Evolutionary conservation across 2,329 filamentous ascomycete genomes (phyloP), one percentile per base, ranked within the genome.

Genomic region (Microcyclospora tardicrescens): DNA sequence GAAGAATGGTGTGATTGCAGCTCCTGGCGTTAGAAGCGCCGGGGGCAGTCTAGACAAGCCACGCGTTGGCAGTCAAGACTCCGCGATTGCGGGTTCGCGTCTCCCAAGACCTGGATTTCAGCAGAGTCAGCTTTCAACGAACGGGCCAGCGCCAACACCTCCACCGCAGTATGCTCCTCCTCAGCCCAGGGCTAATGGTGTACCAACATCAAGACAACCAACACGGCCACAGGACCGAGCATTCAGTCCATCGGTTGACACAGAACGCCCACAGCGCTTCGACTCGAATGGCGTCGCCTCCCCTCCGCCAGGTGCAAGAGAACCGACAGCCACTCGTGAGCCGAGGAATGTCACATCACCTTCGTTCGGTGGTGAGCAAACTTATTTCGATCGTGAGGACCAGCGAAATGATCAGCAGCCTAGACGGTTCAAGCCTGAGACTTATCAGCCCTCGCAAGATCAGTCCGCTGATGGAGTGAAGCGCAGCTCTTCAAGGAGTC

Each of bases 161-260:
- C 77, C 77, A 30, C 77, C 78, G 36, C 77, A 77, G 16, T 70
- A 74, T 38, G 73, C 76, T 33, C 77, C 79, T 59, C 69, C 73
- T 35, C 76, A 77, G 29, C 40, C 40, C 6, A 42, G 40, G 34
- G 38, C 42, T 29, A 51, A 51, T 9, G 50, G 50, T 27, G 40
- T 41, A 9, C 47, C 49, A 10, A 39, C 47, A 31, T 41, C 53
- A 12, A 42, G 56, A 15, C 55, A 56, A 36, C 54, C 53, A 2
- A 55, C 53, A 8, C 38, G 56, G 36, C 39, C 54, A 12, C 41
- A 41, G 24, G 54, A 58, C 11, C 50, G 54, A 13, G 51, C 53
- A 1, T 40, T 57, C 16, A 57, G 54, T 34, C 54, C 55, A 1
- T 36, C 38, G 5, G 43, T 37, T n/a, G 43, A 47, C 32, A 48